phyloP scores from a whole-genome alignment of 202 grass and related monocot genomes.

The Saccharum hybrid region DNA sequence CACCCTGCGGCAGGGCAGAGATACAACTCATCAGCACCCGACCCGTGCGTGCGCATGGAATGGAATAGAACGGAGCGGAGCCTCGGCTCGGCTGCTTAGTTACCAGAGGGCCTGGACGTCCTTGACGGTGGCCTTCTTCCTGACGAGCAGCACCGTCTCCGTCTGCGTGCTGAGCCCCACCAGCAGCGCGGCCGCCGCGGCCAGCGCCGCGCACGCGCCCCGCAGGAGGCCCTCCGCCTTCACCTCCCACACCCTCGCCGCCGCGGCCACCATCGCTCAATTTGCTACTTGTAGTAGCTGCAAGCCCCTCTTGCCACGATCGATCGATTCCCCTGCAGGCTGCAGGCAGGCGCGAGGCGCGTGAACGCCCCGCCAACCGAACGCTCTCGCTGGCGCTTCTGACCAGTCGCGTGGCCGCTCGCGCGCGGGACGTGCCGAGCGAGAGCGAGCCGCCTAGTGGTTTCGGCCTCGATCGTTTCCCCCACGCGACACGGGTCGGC shows the following conservation, averaged over 20 bases:
- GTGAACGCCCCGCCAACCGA: background rate
- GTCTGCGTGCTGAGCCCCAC: constrained; percentile 72
- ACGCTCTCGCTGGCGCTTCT: background rate
- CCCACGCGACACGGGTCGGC: background rate
- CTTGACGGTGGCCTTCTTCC: constrained; percentile 66
- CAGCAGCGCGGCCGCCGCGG: constrained; percentile 62
- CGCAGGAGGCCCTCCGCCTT: constrained; percentile 62
- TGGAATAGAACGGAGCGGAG: too few species aligned
- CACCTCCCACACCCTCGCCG: constrained; percentile 27
- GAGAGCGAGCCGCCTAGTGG: too few species aligned
- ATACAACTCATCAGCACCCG: too few species aligned
- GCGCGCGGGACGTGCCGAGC: too few species aligned
- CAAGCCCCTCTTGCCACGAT: background rate
- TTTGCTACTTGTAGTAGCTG: too few species aligned
- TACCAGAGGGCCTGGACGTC: constrained; percentile 82
- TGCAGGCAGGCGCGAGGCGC: background rate
- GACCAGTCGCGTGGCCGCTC: background rate
- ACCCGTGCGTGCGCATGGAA: too few species aligned
- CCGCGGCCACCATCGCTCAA: background rate
- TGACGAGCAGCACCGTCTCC: constrained; percentile 65
- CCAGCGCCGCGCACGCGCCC: constrained; percentile 50
- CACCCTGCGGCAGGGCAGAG: constrained; percentile 38
- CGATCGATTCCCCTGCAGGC: too few species aligned
- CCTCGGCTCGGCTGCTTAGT: background rate
- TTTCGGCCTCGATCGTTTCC: background rate